These are phyloP conservation scores for Trichoderma koningii DNA, from an alignment of 2,329 filamentous ascomycete genomes.

Conservation along the genomic window DNA sequence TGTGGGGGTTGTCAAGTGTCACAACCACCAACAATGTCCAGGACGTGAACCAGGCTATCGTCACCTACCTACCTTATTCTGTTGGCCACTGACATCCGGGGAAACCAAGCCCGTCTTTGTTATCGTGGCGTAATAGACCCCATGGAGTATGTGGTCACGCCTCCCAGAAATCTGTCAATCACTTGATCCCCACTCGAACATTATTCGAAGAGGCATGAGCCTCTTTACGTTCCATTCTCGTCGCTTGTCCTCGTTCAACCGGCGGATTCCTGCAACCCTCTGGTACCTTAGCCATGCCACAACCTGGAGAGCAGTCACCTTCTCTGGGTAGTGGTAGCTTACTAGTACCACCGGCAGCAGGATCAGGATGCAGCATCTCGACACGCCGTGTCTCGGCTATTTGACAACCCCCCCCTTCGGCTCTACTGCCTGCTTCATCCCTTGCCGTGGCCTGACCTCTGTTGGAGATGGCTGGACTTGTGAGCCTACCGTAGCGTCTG, in stretches of 20 bases:
- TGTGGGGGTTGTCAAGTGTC: constrained; percentile 15
- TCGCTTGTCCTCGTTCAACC: neutral
- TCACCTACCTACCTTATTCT: neutral
- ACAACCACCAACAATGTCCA: constrained; percentile 24
- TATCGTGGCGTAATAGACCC: constrained; percentile 6
- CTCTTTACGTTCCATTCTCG: neutral
- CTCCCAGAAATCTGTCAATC: constrained; percentile 13
- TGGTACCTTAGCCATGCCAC: neutral
- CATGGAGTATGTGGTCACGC: constrained; percentile 24
- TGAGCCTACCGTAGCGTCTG: constrained; percentile 2
- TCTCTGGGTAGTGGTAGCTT: neutral
- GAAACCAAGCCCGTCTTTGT: neutral
- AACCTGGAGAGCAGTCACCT: neutral
- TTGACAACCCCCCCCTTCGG: neutral
- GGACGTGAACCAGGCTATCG: constrained; percentile 10
- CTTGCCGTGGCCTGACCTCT: neutral
- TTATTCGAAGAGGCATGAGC: neutral
- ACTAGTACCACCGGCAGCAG: neutral
- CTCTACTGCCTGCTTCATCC: neutral
- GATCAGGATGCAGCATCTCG: neutral
- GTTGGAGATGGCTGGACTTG: neutral
- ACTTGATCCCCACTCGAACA: neutral
- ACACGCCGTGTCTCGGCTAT: constrained; percentile 21
- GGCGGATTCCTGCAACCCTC: constrained; percentile 4
- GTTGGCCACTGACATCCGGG: constrained; percentile 7